Evolutionary conservation across 352 stramenopile genomes (phyloP), one percentile per base, ranked within the genome.

Genomic region (Globisporangium nagaii): DNA sequence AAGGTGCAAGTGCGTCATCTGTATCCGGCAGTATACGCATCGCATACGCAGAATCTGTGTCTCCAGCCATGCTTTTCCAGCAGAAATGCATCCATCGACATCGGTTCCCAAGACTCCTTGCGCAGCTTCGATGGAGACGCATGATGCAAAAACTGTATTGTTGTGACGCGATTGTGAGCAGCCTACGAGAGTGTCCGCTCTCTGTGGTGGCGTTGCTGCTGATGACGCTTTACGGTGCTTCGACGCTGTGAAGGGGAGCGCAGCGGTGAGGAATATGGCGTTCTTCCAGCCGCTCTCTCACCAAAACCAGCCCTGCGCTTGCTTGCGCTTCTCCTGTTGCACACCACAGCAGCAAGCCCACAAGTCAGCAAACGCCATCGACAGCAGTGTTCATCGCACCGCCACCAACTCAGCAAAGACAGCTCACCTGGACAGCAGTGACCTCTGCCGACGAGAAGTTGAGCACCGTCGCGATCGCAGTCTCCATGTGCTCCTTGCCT

Each of bases 401-500:
- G n/a, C n/a, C n/a, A n/a, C n/a, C n/a, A n/a, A n/a, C n/a, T n/a
- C n/a, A n/a, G n/a, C 9, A 39, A 42, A 20, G 3, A 7, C 6
- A 31, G 12, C 39, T 19, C 7, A 84, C 73, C 73, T 86, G 74
- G 39, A 90, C 72, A 3, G 73, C 66, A 44, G 70, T 63, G 37
- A 87, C 55, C 64, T 95, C 82, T 13, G 70, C 56, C 25, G 80
- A 68, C 32, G 84, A 78, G 55, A 95, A 95, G 58, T 95, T 89
- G 27, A 95, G 73, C 55, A 95, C 80, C 7, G 84, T 95, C 24
- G 82, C 79, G 41, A 95, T 95, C 15, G 84, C 84, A 53, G 90
- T 93, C 67, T 95, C 84, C 82, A 95, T 95, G 70, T 91, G 84
- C 57, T 90, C 82, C 40, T 90, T 90, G 2, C 79, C 79, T 59